Evolutionary conservation across 1,139 yeast genomes (phyloP).

Genomic region (Ogataea hybrid): DNA sequence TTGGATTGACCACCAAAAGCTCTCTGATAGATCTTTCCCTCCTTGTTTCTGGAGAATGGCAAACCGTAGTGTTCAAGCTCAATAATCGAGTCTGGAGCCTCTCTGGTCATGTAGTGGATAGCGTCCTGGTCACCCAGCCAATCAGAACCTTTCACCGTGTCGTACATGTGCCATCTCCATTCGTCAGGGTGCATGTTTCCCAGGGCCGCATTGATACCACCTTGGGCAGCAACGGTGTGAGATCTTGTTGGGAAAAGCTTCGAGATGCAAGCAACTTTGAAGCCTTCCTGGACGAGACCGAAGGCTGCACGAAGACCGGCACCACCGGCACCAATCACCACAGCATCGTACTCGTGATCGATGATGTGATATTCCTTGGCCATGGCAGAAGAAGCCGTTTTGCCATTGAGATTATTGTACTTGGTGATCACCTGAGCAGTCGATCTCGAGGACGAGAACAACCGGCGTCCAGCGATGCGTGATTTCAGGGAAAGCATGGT

Average conservation of each 20-base stretch:
- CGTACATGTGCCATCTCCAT: slow-evolving; percentile 99
- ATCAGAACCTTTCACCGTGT: slow-evolving; percentile 99
- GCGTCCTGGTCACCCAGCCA: slow-evolving; percentile 99
- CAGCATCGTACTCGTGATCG: slow-evolving; percentile 97
- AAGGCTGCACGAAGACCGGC: slow-evolving; percentile 99
- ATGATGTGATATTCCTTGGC: slow-evolving; percentile 84
- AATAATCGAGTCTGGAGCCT: slow-evolving; percentile 93
- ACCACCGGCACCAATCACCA: slow-evolving; percentile 99
- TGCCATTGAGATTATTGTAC: slow-evolving; percentile 46
- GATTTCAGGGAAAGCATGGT: slow-evolving; percentile 22
- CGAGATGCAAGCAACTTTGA: slow-evolving; percentile 95
- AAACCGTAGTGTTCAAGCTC: slow-evolving; percentile 98
- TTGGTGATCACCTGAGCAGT: slow-evolving; percentile 31
- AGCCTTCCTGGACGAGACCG: slow-evolving; percentile 96
- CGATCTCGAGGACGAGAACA: slow-evolving; percentile 28
- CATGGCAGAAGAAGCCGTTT: slow-evolving; percentile 51
- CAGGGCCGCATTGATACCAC: slow-evolving; percentile 98
- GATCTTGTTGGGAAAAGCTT: slow-evolving; percentile 98
- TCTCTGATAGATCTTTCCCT: slow-evolving; percentile 96
- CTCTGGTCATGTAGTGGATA: slow-evolving; percentile 98
- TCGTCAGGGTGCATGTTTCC: slow-evolving; percentile 97
- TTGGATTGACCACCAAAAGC: slow-evolving; percentile 98
- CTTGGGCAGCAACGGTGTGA: slow-evolving; percentile 99
- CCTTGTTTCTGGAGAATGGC: slow-evolving; percentile 96
- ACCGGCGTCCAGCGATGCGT: slow-evolving; percentile 16